Conservation (phyloP, 192 early-diverging fungal genomes). For the Diversispora epigaea region DNA sequence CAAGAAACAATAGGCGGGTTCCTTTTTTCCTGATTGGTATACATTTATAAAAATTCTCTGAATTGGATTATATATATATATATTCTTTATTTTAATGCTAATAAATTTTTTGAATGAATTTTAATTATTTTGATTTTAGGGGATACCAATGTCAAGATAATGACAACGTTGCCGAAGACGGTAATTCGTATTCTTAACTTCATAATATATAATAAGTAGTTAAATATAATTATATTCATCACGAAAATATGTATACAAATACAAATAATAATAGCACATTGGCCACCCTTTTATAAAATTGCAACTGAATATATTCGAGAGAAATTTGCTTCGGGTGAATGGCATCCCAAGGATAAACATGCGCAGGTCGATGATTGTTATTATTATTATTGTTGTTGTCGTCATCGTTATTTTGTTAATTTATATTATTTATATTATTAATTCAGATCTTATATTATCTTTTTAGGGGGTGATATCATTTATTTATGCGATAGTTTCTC, state of each 20-base stretch:
- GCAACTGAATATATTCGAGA: slow-evolving; percentile 56
- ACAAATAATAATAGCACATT: slow-evolving; percentile 55
- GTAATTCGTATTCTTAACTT: slow-evolving; percentile 26
- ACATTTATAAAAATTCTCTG: background rate
- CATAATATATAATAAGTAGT: background rate
- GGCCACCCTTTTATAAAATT: slow-evolving; percentile 65
- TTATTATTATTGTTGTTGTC: background rate
- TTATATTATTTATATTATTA: background rate
- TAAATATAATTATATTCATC: slow-evolving; percentile 7
- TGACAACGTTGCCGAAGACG: slow-evolving; percentile 45
- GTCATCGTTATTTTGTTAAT: slow-evolving; percentile 1
- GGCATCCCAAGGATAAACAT: slow-evolving; percentile 44
- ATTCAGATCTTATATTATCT: background rate
- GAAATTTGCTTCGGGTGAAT: slow-evolving; percentile 46
- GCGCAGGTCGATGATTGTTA: slow-evolving; percentile 36
- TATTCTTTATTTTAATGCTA: background rate
- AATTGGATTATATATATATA: background rate
- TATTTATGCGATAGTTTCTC: slow-evolving; percentile 65
- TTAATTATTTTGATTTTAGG: slow-evolving; percentile 37
- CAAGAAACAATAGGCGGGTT: slow-evolving; percentile 41
- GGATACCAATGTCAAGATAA: slow-evolving; percentile 55
- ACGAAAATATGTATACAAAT: background rate
- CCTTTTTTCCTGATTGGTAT: slow-evolving; percentile 67
- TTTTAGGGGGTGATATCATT: slow-evolving; percentile 59
- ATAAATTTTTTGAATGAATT: background rate